These are phyloP conservation scores for Candida hungchunana DNA, from an alignment of 805 yeast genomes.

Conservation along the genomic window DNA sequence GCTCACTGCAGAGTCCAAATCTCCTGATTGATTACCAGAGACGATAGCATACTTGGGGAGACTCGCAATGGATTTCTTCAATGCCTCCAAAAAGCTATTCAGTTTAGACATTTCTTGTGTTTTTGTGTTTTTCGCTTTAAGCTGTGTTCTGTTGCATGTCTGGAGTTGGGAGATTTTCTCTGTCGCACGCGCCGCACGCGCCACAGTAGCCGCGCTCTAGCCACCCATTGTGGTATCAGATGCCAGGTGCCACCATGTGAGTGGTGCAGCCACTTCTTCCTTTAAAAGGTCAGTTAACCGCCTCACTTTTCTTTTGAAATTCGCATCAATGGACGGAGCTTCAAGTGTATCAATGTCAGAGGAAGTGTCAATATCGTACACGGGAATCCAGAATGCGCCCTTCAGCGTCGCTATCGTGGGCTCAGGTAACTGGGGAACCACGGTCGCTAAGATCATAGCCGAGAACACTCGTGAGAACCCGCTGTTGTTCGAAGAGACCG, in stretches of 20 bases:
- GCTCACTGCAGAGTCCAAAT: constrained; percentile 81
- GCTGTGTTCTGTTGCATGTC: too few relatives aligned
- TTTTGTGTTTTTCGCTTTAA: too few relatives aligned
- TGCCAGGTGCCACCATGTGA: too few relatives aligned
- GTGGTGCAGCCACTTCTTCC: too few relatives aligned
- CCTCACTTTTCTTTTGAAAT: neutral
- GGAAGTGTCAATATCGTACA: constrained; percentile 14
- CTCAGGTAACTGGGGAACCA: constrained; percentile 98
- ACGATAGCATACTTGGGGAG: constrained; percentile 35
- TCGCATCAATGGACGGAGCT: neutral
- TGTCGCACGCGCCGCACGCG: too few relatives aligned
- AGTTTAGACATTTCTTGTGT: constrained; percentile 8
- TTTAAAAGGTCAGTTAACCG: too few relatives aligned
- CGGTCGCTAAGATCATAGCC: constrained; percentile 90
- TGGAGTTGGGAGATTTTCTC: too few relatives aligned
- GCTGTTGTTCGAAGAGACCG: constrained; percentile 59
- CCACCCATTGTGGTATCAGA: too few relatives aligned
- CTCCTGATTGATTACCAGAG: constrained; percentile 82
- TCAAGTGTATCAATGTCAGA: neutral
- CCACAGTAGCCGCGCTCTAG: too few relatives aligned
- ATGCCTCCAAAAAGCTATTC: constrained; percentile 6
- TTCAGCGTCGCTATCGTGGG: constrained; percentile 72
- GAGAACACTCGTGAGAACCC: constrained; percentile 75
- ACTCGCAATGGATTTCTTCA: constrained; percentile 6
- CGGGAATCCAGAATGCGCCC: constrained; percentile 27